Base-by-base conservation (phyloP, 192 early-diverging fungal species). In the Coemansia sp. region DNA sequence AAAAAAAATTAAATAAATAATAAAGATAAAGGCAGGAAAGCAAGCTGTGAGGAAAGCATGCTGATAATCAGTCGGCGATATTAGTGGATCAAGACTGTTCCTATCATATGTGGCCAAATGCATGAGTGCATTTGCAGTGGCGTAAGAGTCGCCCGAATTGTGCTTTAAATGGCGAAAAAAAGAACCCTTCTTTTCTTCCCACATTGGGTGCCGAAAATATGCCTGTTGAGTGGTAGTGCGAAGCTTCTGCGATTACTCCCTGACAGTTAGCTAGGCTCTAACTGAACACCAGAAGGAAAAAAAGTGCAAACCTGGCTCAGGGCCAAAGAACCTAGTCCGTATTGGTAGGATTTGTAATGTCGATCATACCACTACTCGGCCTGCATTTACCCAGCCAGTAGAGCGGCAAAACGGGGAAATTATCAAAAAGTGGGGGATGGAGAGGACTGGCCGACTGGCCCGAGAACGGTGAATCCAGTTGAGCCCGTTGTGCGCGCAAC, bases 111-210 rank as follows among this genome's bases (percentile, higher is more conserved):
- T 15, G 13, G 39, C 11, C 39, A 35, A 35, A 35, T 35, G 34
- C 34, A 40, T 40, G 39, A 15, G 39, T 40, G 7, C n/a, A 47
- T 18, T 18, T 5, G 20, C 8, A n/a, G 45, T 47, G 45, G 45
- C 45, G 45, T 47, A 18, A 20, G 7, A n/a, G 45, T 20, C 34
- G 34, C 34, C 34, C 34, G 18, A 22, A 47, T 22, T 22, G 45
- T 47, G n/a, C 45, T 47, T 35, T 35, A 35, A 7, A 18, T 6
- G 43, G 43, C 43, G 18, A 20, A 45, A 45, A 45, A 45, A 45
- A 45, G 45, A n/a, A 47, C 45, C 45, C 45, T 47, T 47, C 45
- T 47, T 18, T 47, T 18, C 45, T 47, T 47, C 45, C 45, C 45
- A 47, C 45, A 44, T 44, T 47, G 8, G 45, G 9, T 20, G n/a